These are phyloP conservation scores for Elasticomyces elasticus DNA, from an alignment of 495 filamentous ascomycete species.

Conservation along the genomic window DNA sequence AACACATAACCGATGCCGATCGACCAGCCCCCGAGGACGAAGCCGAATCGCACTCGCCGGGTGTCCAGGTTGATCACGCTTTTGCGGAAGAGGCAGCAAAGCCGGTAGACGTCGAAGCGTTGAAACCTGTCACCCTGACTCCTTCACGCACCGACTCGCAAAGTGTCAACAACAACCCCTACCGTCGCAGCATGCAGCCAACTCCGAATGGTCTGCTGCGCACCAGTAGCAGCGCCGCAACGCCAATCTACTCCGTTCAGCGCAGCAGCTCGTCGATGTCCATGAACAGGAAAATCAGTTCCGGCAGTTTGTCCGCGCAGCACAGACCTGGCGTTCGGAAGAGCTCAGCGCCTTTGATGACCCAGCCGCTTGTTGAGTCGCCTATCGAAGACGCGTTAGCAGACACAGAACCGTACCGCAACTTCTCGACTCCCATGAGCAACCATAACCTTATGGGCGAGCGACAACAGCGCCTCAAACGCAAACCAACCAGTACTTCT, in stretches of 20 bases:
- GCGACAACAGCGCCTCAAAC: constrained; percentile 50
- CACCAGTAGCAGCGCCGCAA: neutral
- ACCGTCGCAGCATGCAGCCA: constrained; percentile 8
- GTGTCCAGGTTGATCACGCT: constrained; percentile 22
- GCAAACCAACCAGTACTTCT: constrained; percentile 34
- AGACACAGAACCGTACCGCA: constrained; percentile 28
- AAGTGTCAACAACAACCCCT: constrained; percentile 5
- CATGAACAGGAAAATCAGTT: constrained; percentile 3
- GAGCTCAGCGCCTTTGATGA: constrained; percentile 36
- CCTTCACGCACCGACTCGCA: neutral
- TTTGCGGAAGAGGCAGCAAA: constrained; percentile 18
- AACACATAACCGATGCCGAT: constrained; percentile 73
- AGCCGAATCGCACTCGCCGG: constrained; percentile 24
- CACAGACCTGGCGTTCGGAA: constrained; percentile 27
- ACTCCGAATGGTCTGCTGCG: neutral
- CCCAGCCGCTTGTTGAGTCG: constrained; percentile 33
- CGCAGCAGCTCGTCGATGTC: constrained; percentile 5
- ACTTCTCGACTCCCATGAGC: constrained; percentile 22
- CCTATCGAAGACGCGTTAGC: constrained; percentile 37
- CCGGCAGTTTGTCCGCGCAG: neutral
- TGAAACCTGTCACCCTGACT: neutral
- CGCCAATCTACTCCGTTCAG: constrained; percentile 14
- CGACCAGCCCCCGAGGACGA: constrained; percentile 50
- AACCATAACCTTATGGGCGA: constrained; percentile 50
- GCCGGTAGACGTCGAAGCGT: constrained; percentile 14